A percentile compares a stretch with the other conserved stretches of the same genome.
Evolutionary conservation across 169 alveolate species (phyloP).

Genomic region (Cryptosporidium muris): DNA sequence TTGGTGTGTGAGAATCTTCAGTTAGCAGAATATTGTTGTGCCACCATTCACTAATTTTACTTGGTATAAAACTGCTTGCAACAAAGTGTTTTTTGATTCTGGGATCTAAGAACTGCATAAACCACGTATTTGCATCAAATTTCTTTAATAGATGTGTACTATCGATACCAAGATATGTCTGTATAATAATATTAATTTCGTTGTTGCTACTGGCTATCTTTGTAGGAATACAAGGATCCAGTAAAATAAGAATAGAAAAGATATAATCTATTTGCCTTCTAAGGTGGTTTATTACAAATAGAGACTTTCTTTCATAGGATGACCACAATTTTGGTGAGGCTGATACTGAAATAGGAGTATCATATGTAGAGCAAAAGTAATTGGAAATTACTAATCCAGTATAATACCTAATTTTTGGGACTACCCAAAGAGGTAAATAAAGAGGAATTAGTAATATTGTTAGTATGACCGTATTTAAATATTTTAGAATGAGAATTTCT

Average conservation of each 20-base stretch:
- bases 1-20: neutral
- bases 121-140: constrained; percentile 33
- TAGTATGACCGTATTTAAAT: no score
- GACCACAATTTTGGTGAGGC: constrained; percentile 13
- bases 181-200: constrained; percentile 17
- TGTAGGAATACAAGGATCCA: constrained; percentile 54
- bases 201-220: constrained; percentile 5
- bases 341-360: no score
- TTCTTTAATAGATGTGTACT: constrained; percentile 8
- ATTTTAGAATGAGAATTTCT: no score
- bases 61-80: constrained; percentile 14
- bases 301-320: constrained; percentile 12
- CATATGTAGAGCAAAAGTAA: no score
- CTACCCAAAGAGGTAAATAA: no score
- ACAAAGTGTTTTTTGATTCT: neutral
- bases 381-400: no score
- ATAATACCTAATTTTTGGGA: no score
- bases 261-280: constrained; percentile 38
- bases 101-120: neutral
- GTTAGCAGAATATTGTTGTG: constrained; percentile 37
- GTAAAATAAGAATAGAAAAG: constrained; percentile 30
- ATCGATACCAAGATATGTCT: constrained; percentile 32
- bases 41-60: constrained; percentile 60
- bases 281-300: constrained; percentile 20
- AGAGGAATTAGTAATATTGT: no score